These are phyloP conservation scores for Pestalotiopsis sp. DNA, from an alignment of 2,329 filamentous ascomycete genomes.

Conservation along the genomic window DNA sequence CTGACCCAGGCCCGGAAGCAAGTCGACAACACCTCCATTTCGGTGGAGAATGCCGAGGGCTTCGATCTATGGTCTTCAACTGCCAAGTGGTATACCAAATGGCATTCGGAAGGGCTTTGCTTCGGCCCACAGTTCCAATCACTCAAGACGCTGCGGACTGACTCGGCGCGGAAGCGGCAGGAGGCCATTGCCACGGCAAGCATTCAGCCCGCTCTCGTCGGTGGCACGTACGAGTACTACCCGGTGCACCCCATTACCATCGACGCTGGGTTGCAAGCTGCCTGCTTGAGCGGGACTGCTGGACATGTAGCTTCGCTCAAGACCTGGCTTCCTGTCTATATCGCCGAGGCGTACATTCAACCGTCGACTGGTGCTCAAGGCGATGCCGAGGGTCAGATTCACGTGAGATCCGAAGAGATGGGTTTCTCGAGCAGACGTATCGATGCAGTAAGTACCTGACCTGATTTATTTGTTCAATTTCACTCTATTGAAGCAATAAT, in stretches of 20 bases:
- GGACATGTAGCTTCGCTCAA: slow-evolving; percentile 10
- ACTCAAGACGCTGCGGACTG: slow-evolving; percentile 10
- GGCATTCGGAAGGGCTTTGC: slow-evolving; percentile 12
- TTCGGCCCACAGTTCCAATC: slow-evolving; percentile 17
- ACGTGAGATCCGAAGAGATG: not conserved
- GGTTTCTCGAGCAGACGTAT: not conserved
- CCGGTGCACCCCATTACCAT: slow-evolving; percentile 23
- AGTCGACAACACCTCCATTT: not conserved
- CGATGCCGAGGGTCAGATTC: not conserved
- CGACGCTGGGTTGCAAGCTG: slow-evolving; percentile 21
- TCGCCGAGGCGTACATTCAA: slow-evolving; percentile 16
- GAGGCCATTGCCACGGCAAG: slow-evolving; percentile 1
- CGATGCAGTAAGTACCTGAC: not conserved
- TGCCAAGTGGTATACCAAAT: slow-evolving; percentile 5
- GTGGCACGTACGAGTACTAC: slow-evolving; percentile 13
- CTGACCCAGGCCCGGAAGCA: not conserved
- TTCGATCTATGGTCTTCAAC: not conserved
- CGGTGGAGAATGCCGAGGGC: not conserved
- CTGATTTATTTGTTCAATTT: too few relatives aligned
- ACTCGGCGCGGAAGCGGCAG: not conserved
- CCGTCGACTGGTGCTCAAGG: not conserved
- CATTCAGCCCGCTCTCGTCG: not conserved
- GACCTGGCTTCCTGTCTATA: slow-evolving; percentile 18
- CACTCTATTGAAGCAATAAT: too few relatives aligned
- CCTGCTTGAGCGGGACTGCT: slow-evolving; percentile 11